Conservation (phyloP, 768 basidiomycete genomes). For the Fistulinella prunicolor region DNA sequence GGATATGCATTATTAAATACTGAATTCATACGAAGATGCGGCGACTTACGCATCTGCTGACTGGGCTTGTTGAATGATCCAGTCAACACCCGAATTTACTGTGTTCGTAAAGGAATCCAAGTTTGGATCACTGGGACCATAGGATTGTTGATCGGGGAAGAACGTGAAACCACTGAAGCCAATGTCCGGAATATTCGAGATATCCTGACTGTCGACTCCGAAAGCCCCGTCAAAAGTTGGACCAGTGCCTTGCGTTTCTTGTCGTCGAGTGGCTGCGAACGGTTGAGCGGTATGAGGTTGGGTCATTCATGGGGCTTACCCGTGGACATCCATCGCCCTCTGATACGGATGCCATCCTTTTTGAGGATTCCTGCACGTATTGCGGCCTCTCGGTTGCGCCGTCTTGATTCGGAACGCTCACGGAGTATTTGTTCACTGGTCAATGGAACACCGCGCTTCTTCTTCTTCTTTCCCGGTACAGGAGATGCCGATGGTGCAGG, state of each 20-base stretch:
- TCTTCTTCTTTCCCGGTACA: constrained; percentile 33
- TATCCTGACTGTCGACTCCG: constrained; percentile 67
- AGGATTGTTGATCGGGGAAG: constrained; percentile 67
- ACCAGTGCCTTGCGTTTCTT: constrained; percentile 42
- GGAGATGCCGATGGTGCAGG: constrained; percentile 41
- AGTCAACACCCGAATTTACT: constrained; percentile 48
- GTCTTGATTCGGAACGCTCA: constrained; percentile 47
- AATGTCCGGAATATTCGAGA: constrained; percentile 53
- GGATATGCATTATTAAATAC: constrained; percentile 4
- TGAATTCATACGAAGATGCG: not conserved
- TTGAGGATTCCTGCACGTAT: constrained; percentile 33
- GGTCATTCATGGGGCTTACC: constrained; percentile 31
- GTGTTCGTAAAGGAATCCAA: constrained; percentile 51
- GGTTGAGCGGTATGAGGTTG: constrained; percentile 1
- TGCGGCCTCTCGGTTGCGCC: constrained; percentile 39
- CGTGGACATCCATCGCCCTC: constrained; percentile 60
- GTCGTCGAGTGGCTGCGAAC: constrained; percentile 44
- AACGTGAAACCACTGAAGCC: constrained; percentile 59
- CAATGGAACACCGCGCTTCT: constrained; percentile 42
- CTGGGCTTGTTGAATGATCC: constrained; percentile 52
- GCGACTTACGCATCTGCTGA: constrained; percentile 41
- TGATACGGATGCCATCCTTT: constrained; percentile 45
- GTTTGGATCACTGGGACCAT: constrained; percentile 47
- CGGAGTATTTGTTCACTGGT: constrained; percentile 47
- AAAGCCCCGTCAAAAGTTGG: constrained; percentile 58